phyloP scores from a whole-genome alignment of 169 alveolate genomes.

The Theileria orientalis region DNA sequence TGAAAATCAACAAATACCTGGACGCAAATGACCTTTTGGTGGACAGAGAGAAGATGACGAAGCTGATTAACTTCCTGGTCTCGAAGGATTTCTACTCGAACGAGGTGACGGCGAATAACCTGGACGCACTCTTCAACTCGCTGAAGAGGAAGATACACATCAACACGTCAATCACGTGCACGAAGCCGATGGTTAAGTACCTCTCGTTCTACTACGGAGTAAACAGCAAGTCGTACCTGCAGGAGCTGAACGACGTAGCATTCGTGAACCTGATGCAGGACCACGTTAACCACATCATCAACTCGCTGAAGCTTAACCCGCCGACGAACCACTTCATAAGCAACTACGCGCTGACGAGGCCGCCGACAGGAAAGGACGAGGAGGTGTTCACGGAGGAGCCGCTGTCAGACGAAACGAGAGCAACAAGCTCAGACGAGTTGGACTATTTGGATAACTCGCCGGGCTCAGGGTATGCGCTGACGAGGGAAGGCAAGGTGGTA shows the following conservation, averaged over 20 bases:
- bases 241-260: neutral
- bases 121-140: conserved; percentile 2
- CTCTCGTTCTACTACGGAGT: conserved; percentile 50
- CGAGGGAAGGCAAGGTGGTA: neutral
- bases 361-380: no score
- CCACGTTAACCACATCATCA: conserved; percentile 10
- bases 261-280: neutral
- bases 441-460: no score
- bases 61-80: conserved; percentile 28
- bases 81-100: conserved; percentile 5
- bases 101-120: conserved; percentile 10
- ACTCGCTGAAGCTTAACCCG: neutral
- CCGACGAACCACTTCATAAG: neutral
- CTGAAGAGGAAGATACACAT: neutral
- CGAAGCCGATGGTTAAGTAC: conserved; percentile 27
- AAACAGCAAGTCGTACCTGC: conserved; percentile 32
- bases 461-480: no score
- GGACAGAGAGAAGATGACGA: conserved; percentile 12
- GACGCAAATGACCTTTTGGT: neutral
- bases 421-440: no score
- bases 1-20: neutral
- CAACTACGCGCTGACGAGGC: no score
- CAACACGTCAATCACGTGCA: neutral
- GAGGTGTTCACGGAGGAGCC: no score
- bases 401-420: no score